Conservation (phyloP, 805 yeast genomes). For the Saccharomycopsis microspora region DNA sequence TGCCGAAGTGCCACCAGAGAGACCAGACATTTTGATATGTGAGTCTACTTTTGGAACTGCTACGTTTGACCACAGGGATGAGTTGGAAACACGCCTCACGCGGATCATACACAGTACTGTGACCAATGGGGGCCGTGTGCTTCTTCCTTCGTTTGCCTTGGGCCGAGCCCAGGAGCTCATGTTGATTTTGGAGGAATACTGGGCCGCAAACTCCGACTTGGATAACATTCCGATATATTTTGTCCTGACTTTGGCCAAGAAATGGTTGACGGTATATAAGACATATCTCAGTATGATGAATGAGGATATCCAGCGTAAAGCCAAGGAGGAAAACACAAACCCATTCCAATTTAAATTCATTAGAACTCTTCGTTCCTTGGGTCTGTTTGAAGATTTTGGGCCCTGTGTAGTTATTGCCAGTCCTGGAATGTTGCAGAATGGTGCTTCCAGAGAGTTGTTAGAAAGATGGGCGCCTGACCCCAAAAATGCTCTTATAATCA, state of each 20-base stretch:
- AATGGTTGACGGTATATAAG: slow-evolving; percentile 95
- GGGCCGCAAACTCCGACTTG: slow-evolving; percentile 76
- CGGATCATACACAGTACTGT: slow-evolving; percentile 76
- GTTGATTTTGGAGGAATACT: slow-evolving; percentile 86
- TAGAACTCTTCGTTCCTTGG: slow-evolving; percentile 67
- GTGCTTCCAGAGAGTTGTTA: slow-evolving; percentile 79
- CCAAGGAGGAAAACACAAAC: slow-evolving; percentile 68
- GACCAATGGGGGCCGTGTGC: slow-evolving; percentile 79
- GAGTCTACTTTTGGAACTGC: slow-evolving; percentile 98
- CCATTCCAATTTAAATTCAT: slow-evolving; percentile 88
- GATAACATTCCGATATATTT: slow-evolving; percentile 76
- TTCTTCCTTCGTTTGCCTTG: slow-evolving; percentile 89
- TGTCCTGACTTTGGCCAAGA: slow-evolving; percentile 88
- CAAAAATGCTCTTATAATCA: slow-evolving; percentile 72
- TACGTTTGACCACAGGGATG: slow-evolving; percentile 82
- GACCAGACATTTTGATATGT: slow-evolving; percentile 84
- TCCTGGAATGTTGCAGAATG: slow-evolving; percentile 98
- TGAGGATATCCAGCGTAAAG: slow-evolving; percentile 68
- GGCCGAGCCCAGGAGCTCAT: slow-evolving; percentile 95
- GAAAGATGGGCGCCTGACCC: slow-evolving; percentile 98
- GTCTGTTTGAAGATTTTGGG: slow-evolving; percentile 82
- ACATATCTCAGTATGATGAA: slow-evolving; percentile 97
- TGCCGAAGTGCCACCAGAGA: slow-evolving; percentile 83
- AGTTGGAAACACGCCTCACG: slow-evolving; percentile 74
- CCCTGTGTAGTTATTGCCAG: slow-evolving; percentile 95